These are phyloP conservation scores for Herpotrichia juniperi DNA, from an alignment of 2,329 filamentous ascomycete species.

Conservation along the genomic window DNA sequence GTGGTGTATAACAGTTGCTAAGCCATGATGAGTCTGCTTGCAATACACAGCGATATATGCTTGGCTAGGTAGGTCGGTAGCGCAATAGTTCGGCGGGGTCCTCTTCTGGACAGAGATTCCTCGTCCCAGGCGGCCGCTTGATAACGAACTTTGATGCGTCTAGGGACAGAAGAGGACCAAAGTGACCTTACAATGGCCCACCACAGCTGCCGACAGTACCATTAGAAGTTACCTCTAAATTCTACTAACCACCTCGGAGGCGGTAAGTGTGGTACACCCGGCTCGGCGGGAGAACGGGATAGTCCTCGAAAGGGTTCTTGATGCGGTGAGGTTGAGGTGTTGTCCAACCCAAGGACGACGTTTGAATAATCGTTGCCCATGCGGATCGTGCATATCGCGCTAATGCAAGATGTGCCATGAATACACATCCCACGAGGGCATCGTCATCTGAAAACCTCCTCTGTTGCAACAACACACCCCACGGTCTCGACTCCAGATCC, in stretches of 20 bases:
- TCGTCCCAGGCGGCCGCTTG: neutral
- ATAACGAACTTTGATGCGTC: neutral
- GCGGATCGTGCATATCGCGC: neutral
- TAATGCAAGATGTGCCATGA: neutral
- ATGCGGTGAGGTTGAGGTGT: neutral
- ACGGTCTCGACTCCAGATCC: conserved; percentile 12
- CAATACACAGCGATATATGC: neutral
- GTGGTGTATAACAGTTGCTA: neutral
- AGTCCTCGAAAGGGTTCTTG: neutral
- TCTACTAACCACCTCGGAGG: too few relatives aligned
- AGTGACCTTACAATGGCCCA: neutral
- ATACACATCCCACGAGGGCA: neutral
- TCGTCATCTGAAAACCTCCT: neutral
- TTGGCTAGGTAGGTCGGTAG: neutral
- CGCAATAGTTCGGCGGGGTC: neutral
- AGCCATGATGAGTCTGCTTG: neutral
- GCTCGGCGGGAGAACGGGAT: neutral
- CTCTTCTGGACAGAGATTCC: neutral
- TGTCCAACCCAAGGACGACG: neutral
- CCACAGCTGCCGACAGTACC: neutral
- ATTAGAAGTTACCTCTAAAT: too few relatives aligned
- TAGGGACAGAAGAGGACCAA: neutral
- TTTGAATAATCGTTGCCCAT: neutral
- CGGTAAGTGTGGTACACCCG: too few relatives aligned
- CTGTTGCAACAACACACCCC: neutral